Conservation (phyloP, 805 yeast species). For the Isabelozyma rhagii region DNA sequence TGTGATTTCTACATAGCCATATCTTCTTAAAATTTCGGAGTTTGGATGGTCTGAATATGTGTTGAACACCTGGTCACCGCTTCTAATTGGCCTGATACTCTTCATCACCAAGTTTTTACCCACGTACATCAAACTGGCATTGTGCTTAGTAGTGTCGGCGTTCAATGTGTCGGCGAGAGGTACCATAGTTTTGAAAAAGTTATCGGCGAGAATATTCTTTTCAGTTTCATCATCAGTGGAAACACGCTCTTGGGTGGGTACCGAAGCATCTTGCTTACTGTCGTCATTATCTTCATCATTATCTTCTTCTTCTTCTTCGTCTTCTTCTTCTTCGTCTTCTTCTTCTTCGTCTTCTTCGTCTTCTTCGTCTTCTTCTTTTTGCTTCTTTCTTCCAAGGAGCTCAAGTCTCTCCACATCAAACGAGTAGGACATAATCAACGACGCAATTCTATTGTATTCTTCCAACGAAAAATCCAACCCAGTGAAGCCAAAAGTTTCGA, state of each 20-base stretch:
- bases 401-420: slow-evolving; percentile 69
- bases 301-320: slow-evolving; percentile 14
- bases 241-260: not conserved
- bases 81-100: slow-evolving; percentile 55
- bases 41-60: slow-evolving; percentile 91
- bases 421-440: slow-evolving; percentile 82
- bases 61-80: slow-evolving; percentile 78
- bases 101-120: slow-evolving; percentile 62
- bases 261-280: slow-evolving; percentile 3
- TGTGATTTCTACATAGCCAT: slow-evolving; percentile 80
- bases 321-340: slow-evolving; percentile 17
- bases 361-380: slow-evolving; percentile 20
- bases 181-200: slow-evolving; percentile 76
- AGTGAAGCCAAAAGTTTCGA: slow-evolving; percentile 24
- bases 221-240: slow-evolving; percentile 5
- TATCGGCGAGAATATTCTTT: slow-evolving; percentile 14
- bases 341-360: slow-evolving; percentile 23
- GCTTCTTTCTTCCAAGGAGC: slow-evolving; percentile 15
- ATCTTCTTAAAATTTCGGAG: slow-evolving; percentile 83
- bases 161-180: slow-evolving; percentile 91
- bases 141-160: slow-evolving; percentile 73
- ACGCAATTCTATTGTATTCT: slow-evolving; percentile 70
- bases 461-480: slow-evolving; percentile 42
- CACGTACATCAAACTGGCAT: slow-evolving; percentile 65
- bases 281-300: slow-evolving; percentile 3